Conservation (phyloP, 2,329 filamentous ascomycete species). For the Phoma sp. region DNA sequence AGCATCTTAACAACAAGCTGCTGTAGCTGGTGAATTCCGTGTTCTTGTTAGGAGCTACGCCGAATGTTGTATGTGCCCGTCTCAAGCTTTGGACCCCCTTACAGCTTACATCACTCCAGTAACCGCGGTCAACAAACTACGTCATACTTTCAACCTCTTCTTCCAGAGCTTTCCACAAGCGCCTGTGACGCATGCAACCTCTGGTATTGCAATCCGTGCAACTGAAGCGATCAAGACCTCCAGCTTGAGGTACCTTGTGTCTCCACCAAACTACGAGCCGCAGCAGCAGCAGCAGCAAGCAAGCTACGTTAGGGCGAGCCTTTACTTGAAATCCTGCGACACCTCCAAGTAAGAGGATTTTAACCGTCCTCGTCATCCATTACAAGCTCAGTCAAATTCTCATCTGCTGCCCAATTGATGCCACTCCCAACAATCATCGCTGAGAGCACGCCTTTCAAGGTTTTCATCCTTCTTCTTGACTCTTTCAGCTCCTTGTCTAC, state of each 20-base stretch:
- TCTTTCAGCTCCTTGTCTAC: conserved; percentile 66
- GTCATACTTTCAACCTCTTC: conserved; percentile 3
- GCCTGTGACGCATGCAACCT: not conserved
- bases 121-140: conserved; percentile 23
- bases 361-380: conserved; percentile 65
- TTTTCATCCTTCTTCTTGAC: conserved; percentile 72
- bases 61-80: not conserved
- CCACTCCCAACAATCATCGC: conserved; percentile 82
- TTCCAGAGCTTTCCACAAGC: not conserved
- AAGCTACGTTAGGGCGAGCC: not conserved
- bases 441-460: conserved; percentile 79
- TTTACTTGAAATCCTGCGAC: not conserved
- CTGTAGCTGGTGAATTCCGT: not conserved
- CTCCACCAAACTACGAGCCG: not conserved
- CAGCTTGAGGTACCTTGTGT: not conserved
- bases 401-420: conserved; percentile 78
- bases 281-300: not conserved
- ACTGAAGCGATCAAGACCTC: not conserved
- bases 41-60: not conserved
- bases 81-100: not conserved
- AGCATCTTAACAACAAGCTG: not conserved
- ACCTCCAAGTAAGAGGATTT: not conserved
- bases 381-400: conserved; percentile 71
- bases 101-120: conserved; percentile 14
- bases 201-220: not conserved